phyloP scores from a whole-genome alignment of 768 basidiomycete genomes.

The Tricholoma flavovirens region DNA sequence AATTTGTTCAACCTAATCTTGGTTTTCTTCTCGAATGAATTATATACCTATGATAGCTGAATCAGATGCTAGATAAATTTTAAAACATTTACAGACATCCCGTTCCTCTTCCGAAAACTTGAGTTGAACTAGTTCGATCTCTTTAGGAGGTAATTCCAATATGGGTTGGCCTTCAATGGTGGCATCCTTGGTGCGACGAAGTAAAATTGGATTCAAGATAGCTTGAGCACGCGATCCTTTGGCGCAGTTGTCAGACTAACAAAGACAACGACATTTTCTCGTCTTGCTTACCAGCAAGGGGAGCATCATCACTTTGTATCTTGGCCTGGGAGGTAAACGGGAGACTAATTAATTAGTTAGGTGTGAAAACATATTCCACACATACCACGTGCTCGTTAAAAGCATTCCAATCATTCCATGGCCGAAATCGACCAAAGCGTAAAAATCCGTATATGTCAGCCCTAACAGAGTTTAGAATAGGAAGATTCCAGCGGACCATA shows the following conservation, averaged over 20 bases:
- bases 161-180: conserved; percentile 62
- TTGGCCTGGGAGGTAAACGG: conserved; percentile 31
- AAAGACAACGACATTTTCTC: background rate
- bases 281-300: conserved; percentile 45
- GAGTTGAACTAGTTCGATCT: conserved; percentile 52
- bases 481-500: background rate
- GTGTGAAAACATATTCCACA: background rate
- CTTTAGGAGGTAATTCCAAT: conserved; percentile 55
- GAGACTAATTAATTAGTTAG: background rate
- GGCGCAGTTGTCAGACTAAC: background rate
- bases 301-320: conserved; percentile 51
- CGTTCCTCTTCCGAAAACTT: conserved; percentile 65
- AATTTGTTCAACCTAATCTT: conserved; percentile 55
- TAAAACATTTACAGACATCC: conserved; percentile 33
- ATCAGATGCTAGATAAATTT: background rate
- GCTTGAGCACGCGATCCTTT: conserved; percentile 57
- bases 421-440: conserved; percentile 61
- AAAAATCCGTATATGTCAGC: conserved; percentile 69
- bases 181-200: conserved; percentile 72
- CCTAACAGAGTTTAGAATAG: conserved; percentile 23
- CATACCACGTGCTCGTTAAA: conserved; percentile 57
- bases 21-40: conserved; percentile 48
- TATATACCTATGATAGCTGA: conserved; percentile 41
- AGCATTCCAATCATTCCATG: conserved; percentile 67
- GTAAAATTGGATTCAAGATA: conserved; percentile 57